Percentiles rank a stretch among this genome's conserved stretches.
These are phyloP conservation scores for Vanrija sp. DNA, from an alignment of 1,284 basidiomycete genomes.

Conservation along the genomic window DNA sequence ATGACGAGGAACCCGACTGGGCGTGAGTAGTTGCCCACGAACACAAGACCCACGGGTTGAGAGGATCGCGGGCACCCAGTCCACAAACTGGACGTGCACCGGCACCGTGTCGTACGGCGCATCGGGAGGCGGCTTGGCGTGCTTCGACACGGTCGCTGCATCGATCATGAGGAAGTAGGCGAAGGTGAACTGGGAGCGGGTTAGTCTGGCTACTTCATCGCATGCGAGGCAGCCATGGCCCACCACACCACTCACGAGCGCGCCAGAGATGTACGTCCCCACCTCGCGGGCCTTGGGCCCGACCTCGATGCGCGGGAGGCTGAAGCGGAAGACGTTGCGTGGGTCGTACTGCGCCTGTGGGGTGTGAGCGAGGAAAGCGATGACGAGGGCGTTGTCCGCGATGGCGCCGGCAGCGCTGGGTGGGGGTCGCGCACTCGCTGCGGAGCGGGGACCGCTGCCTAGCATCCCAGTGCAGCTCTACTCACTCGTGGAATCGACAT, in stretches of 20 bases:
- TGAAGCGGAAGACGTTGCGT: constrained; percentile 66
- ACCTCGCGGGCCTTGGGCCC: constrained; percentile 58
- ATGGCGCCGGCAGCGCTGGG: background rate
- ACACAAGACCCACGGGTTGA: constrained; percentile 59
- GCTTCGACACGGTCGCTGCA: constrained; percentile 81
- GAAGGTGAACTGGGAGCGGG: constrained; percentile 67
- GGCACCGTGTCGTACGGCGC: constrained; percentile 67
- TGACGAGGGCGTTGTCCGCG: background rate
- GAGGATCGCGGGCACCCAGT: constrained; percentile 93
- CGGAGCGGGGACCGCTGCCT: background rate
- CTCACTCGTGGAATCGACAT: constrained; percentile 32
- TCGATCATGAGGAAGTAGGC: constrained; percentile 97
- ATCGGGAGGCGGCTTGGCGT: constrained; percentile 67
- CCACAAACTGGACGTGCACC: constrained; percentile 83
- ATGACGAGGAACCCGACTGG: constrained; percentile 83
- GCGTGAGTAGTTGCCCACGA: background rate
- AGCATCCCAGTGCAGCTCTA: background rate
- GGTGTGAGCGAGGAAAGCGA: background rate
- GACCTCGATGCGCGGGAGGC: constrained; percentile 49
- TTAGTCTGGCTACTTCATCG: background rate
- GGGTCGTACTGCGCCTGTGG: constrained; percentile 71
- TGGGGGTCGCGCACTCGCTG: background rate
- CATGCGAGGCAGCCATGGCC: background rate
- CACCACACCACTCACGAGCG: constrained; percentile 61
- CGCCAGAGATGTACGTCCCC: constrained; percentile 88